Evolutionary conservation across 768 basidiomycete genomes (phyloP), one percentile per base, ranked within the genome.

Genomic region (Udeniomyces megalosporus): DNA sequence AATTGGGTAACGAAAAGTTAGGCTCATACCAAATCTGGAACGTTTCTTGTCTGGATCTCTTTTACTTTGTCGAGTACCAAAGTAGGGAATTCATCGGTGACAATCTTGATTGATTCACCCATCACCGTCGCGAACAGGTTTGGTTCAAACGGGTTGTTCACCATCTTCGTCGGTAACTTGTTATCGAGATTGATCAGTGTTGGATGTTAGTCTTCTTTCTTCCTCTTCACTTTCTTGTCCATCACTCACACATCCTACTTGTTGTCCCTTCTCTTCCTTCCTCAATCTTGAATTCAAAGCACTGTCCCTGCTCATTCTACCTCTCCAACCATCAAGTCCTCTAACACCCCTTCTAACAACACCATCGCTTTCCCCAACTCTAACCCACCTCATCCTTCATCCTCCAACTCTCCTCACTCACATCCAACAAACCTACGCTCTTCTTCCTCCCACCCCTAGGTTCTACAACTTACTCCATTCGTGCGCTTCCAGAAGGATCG

Each of bases 101-200:
- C 77, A 65, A 78, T 87, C 26, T 71, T 85, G 56, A 76, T 90
- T 38, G 88, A 90, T 71, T 85, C 85, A 22, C 72, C 82, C 20
- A 83, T 87, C 67, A 83, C 81, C 4, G 72, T 89, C 26, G 69
- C 77, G 4, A 75, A 79, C 11, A 84, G 88, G 68, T 69, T 80
- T 26, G 78, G 76, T 12, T 82, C 84, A 14, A 61, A 76, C 26
- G 71, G 84, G 5, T 75, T 47, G 17, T 49, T 62, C 34, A 38
- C 38, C 26, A 12, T 62, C 61, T 35, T 62, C 10, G 42, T 62
- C 28, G 15, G 24, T 3, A 54, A 48, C n/a, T 29, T 62, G 34
- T 35, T 62, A 15, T 4, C 54, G 2, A 46, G 46, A 7, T 28
- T 62, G 31, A 50, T 48, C 2, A 50, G 12, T 4, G 28, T 62